Percentiles rank a stretch among this genome's conserved stretches.
These are phyloP conservation scores for Pascua guehoae DNA, from an alignment of 1,284 basidiomycete genomes.

Conservation along the genomic window DNA sequence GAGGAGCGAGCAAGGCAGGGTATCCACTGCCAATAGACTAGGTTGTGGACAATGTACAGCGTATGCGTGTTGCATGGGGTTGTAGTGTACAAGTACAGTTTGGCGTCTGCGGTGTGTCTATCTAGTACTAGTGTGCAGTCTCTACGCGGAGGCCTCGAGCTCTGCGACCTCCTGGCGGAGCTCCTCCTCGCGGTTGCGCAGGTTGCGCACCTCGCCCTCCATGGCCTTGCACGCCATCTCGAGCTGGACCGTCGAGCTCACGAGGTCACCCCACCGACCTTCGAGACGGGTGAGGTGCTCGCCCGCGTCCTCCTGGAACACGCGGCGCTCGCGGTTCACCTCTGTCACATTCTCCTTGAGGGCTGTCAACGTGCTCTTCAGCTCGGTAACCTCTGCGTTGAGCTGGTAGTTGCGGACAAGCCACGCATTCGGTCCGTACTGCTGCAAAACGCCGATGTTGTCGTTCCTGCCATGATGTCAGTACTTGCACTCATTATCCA, in stretches of 20 bases:
- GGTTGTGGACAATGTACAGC: conserved; percentile 23
- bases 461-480: conserved; percentile 58
- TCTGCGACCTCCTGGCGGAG: conserved; percentile 38
- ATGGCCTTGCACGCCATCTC: conserved; percentile 48
- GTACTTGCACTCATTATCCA: background rate
- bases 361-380: conserved; percentile 68
- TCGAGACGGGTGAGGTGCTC: conserved; percentile 43
- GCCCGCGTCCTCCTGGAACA: conserved; percentile 53
- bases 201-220: conserved; percentile 42
- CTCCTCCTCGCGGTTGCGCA: conserved; percentile 36
- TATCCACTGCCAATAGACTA: background rate
- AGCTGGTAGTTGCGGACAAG: conserved; percentile 83
- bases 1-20: background rate
- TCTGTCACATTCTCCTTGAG: conserved; percentile 71
- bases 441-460: conserved; percentile 78
- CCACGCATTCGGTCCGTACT: conserved; percentile 88
- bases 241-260: conserved; percentile 44
- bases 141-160: conserved; percentile 22
- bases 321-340: conserved; percentile 81
- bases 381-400: conserved; percentile 69
- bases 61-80: conserved; percentile 11
- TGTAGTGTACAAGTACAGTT: conserved; percentile 4
- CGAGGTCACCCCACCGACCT: conserved; percentile 45
- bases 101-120: background rate
- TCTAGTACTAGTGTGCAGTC: background rate